Base-by-base conservation (phyloP, 495 filamentous ascomycete species). In the Aspergillus mulundensis region DNA sequence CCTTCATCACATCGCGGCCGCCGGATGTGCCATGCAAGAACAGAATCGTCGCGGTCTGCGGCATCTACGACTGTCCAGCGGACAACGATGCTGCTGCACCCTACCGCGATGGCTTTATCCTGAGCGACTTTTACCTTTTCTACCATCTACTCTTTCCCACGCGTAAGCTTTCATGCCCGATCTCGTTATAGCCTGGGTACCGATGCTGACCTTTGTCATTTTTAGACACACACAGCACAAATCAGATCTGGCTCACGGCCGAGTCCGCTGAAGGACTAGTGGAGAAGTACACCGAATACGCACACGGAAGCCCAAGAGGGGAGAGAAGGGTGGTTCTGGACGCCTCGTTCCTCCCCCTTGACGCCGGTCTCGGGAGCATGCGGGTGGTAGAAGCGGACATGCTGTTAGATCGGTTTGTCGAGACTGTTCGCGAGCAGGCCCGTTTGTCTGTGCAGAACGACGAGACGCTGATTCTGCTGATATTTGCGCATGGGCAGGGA, bases 41-140 rank as follows among this genome's bases (percentile, higher is more conserved):
- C 15, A 53, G 63, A 15, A 23, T 65, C 23, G 16, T 65, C 2
- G 56, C 63, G 5, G n/a, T 65, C 14, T 56, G 56, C 46, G 60
- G 60, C n/a, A 56, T 58, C 1, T 56, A 47, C 6, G 63, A 66
- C 32, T 0, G n/a, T 4, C 21, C 30, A 5, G 32, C 7, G 16
- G 39, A 41, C n/a, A 16, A 6, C 5, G 10, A 53, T 28, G 3
- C 8, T 2, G 61, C 59, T 21, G 45, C 23, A 8, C 54, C 53
- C 24, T 18, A 24, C 3, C 10, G 32, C 2, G 64, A 66, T 38
- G 64, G 64, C 3, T 61, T 55, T 55, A 60, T 66, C 18, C 23
- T 64, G 8, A 61, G 54, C 7, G 61, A 61, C 42, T 64, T 66
- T 41, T 66, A 61, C 42, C 42, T 66, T 1, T 64, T 66, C 32